Percentiles rank a stretch among this genome's conserved stretches.
phyloP scores from a whole-genome alignment of 768 basidiomycete genomes.

The Mycena rebaudengoi region DNA sequence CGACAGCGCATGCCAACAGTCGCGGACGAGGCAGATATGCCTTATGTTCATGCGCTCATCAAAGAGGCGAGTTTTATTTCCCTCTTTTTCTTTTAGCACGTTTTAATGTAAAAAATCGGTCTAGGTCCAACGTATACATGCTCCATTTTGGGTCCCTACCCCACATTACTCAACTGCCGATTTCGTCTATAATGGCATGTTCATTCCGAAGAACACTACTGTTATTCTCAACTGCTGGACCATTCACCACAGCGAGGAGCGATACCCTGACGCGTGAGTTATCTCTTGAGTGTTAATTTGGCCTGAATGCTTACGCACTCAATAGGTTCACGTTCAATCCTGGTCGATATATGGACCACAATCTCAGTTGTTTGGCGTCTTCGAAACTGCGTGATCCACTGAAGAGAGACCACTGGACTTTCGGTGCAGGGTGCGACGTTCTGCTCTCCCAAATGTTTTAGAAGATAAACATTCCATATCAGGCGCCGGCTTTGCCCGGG shows the following conservation, averaged over 20 bases:
- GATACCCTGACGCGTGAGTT: slow-evolving; percentile 42
- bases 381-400: slow-evolving; percentile 38
- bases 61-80: slow-evolving; percentile 1
- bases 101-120: too few relatives aligned
- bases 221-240: slow-evolving; percentile 40
- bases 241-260: slow-evolving; percentile 33
- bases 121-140: slow-evolving; percentile 31
- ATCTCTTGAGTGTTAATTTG: neutral
- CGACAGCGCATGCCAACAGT: slow-evolving; percentile 35
- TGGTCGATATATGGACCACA: slow-evolving; percentile 42
- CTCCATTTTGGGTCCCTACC: slow-evolving; percentile 36
- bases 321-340: slow-evolving; percentile 41
- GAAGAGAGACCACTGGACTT: slow-evolving; percentile 47
- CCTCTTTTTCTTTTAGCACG: neutral
- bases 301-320: neutral
- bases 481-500: slow-evolving; percentile 45
- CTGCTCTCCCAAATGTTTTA: neutral
- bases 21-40: slow-evolving; percentile 33
- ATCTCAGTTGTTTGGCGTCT: slow-evolving; percentile 36
- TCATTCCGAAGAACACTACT: slow-evolving; percentile 38
- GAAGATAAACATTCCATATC: neutral
- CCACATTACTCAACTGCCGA: slow-evolving; percentile 39
- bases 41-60: slow-evolving; percentile 27
- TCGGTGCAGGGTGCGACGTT: slow-evolving; percentile 45
- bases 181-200: slow-evolving; percentile 41